A percentile compares a stretch with the other conserved stretches of the same genome.
Evolutionary conservation across 129 eudicot genomes (phyloP).

Genomic region (Rutidosis leptorrhynchoides): DNA sequence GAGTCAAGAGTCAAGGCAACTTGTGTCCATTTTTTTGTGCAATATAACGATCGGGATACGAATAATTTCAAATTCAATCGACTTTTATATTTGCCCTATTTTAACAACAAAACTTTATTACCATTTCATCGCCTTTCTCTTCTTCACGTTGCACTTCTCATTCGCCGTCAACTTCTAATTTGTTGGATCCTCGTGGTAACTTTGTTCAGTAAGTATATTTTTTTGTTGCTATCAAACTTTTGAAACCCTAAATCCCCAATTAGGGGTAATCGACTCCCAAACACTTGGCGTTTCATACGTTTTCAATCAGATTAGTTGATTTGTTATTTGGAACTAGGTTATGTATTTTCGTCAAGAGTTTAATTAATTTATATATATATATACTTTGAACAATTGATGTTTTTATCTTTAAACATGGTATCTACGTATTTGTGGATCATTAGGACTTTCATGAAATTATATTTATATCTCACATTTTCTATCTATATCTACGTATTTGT

Average conservation of each 20-base stretch:
- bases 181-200: too few species aligned
- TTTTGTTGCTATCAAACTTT: background rate
- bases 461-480: background rate
- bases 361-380: too few species aligned
- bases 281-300: background rate
- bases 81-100: too few species aligned
- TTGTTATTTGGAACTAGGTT: background rate
- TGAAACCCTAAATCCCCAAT: background rate
- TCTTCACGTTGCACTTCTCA: too few species aligned
- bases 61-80: too few species aligned
- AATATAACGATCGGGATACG: too few species aligned
- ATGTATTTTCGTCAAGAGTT: background rate
- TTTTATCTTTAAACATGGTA: background rate
- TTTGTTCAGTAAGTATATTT: background rate
- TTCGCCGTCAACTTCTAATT: too few species aligned
- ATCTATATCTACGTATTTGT: background rate
- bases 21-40: too few species aligned
- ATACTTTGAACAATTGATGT: background rate
- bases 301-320: background rate
- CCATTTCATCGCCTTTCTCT: too few species aligned
- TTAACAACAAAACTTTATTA: too few species aligned
- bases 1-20: too few species aligned
- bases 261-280: background rate
- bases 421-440: background rate
- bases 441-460: constrained; percentile 73